These are phyloP conservation scores for Phytophthora pseudosyringae DNA, from an alignment of 352 stramenopile species.

Conservation along the genomic window DNA sequence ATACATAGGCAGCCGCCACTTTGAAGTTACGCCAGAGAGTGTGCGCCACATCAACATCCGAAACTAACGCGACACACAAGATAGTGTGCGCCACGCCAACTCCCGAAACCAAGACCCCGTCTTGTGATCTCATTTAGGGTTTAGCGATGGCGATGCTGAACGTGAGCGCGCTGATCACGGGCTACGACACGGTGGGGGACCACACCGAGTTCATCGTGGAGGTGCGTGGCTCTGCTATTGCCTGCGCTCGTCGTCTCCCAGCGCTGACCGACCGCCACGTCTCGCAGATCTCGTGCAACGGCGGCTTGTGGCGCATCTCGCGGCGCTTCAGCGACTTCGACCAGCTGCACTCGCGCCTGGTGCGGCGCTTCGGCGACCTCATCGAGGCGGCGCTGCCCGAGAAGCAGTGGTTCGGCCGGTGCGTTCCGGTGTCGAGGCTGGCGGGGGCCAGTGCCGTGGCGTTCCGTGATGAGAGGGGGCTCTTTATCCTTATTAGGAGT, in stretches of 20 bases:
- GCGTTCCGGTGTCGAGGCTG: slow-evolving; percentile 17
- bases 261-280: slow-evolving; percentile 2
- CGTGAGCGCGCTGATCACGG: slow-evolving; percentile 81
- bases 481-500: neutral
- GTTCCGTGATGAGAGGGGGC: slow-evolving; percentile 52
- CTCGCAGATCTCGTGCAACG: slow-evolving; percentile 80
- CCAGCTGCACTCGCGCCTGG: slow-evolving; percentile 81
- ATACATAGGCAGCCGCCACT: slow-evolving; percentile 21
- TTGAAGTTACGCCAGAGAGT: slow-evolving; percentile 32
- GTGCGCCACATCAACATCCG: too few relatives aligned
- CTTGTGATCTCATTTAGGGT: too few relatives aligned
- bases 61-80: too few relatives aligned
- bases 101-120: too few relatives aligned
- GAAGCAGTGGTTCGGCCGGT: slow-evolving; percentile 91
- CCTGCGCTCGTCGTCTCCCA: neutral
- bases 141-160: slow-evolving; percentile 66
- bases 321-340: slow-evolving; percentile 90
- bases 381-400: slow-evolving; percentile 75
- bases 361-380: slow-evolving; percentile 74
- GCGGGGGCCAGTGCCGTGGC: slow-evolving; percentile 1
- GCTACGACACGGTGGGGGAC: slow-evolving; percentile 84
- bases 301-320: slow-evolving; percentile 83
- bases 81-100: too few relatives aligned
- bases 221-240: slow-evolving; percentile 27
- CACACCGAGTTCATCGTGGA: slow-evolving; percentile 89